Base-by-base conservation (phyloP, 805 yeast species). In the Yamadazyma insecticola region DNA sequence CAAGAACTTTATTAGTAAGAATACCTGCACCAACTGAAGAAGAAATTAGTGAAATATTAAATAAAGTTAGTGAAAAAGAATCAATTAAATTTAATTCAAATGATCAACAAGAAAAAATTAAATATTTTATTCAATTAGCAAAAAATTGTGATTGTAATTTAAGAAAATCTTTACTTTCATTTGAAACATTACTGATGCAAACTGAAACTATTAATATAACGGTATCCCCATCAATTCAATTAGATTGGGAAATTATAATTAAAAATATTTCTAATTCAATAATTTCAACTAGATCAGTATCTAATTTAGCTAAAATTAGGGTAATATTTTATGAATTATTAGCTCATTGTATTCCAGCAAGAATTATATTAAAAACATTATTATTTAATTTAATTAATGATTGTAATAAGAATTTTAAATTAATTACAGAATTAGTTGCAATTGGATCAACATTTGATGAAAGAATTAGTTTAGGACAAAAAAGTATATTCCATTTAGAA, bases 341-440 rank as follows among this genome's bases (percentile, higher is more conserved):
- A 20, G 78, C 96, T 0, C 98, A 92, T 56, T 89, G 97, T 45
- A 90, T 92, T 23, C 97, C 98, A 0, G 81, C 97, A 2, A 72
- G 79, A 36, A 61, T 77, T n/a, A 79, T 92, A 13, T 60, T 90
- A 44, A 86, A 85, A 48, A 78, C 54, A 5, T 50, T 63, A 24
- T 47, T 74, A 16, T 67, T 75, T 42, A 64, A 69, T 27, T 52
- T 78, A 31, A 37, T 76, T 27, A 47, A 52, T 11, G 41, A 44
- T 23, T 33, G 47, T 15, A 37, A 33, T 6, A 28, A 31, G 6
- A 37, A 45, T 1, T n/a, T n/a, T n/a, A n/a, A n/a, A n/a, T 51
- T 67, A 3, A 69, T 72, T 26, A 38, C 54, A n/a, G 63, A 56
- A 5, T 61, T 85, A 21, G 73, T 83, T 8, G 72, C 72, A 6